phyloP scores from a whole-genome alignment of 2,329 filamentous ascomycete species.

The Exserohilum rostratum region DNA sequence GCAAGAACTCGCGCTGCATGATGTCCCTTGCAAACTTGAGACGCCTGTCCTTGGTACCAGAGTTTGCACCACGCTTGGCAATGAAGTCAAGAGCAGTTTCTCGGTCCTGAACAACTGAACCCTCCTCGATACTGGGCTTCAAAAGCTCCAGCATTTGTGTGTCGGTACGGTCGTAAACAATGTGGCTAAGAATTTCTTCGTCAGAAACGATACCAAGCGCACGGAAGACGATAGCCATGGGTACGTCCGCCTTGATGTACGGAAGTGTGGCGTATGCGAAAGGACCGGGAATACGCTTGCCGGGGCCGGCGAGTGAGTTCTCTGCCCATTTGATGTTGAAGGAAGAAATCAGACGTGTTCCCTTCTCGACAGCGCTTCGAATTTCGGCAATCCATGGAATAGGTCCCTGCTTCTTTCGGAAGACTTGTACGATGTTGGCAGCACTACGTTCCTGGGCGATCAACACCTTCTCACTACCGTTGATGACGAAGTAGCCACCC shows the following conservation, averaged over 20 bases:
- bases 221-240: constrained; percentile 93
- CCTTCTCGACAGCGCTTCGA: constrained; percentile 93
- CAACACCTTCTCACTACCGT: constrained; percentile 96
- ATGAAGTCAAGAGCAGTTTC: constrained; percentile 96
- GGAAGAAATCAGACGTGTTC: constrained; percentile 90
- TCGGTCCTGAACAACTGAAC: constrained; percentile 92
- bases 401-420: constrained; percentile 96
- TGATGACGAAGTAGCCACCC: constrained; percentile 98
- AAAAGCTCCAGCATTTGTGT: constrained; percentile 98
- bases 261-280: constrained; percentile 90
- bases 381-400: constrained; percentile 96
- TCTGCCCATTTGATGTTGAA: constrained; percentile 88
- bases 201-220: constrained; percentile 95
- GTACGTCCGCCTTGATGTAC: constrained; percentile 92
- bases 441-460: constrained; percentile 98
- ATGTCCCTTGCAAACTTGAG: constrained; percentile 92
- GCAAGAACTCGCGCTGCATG: constrained; percentile 93
- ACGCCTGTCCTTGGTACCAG: constrained; percentile 82
- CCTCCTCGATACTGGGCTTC: constrained; percentile 95
- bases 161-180: constrained; percentile 94
- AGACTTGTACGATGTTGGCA: constrained; percentile 98
- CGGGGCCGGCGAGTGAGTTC: constrained; percentile 76
- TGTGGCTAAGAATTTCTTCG: constrained; percentile 96
- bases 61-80: constrained; percentile 83
- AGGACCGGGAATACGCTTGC: constrained; percentile 81